Percentiles rank a stretch among this genome's conserved stretches.
phyloP scores from a whole-genome alignment of 106 monocot species.

The Triglochin maritima region DNA sequence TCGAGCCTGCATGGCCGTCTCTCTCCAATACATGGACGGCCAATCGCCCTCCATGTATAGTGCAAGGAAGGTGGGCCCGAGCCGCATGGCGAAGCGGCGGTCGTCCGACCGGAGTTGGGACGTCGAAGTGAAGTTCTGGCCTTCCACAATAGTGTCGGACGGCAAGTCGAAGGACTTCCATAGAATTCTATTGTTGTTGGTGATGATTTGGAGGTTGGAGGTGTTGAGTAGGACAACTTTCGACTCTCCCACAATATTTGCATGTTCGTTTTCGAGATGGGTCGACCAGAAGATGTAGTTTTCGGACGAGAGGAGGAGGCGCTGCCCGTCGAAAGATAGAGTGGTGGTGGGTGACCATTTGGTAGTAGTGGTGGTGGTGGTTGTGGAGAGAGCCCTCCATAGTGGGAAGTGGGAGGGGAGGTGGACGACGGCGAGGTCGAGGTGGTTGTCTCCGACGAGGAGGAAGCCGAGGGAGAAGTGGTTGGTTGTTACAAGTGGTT shows the following conservation, averaged over 20 bases:
- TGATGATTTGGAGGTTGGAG: slow-evolving; percentile 70
- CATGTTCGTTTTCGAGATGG: too few species aligned
- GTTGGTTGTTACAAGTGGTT: neutral
- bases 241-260: neutral
- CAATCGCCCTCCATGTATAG: slow-evolving; percentile 8
- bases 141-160: slow-evolving; percentile 47
- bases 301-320: slow-evolving; percentile 1
- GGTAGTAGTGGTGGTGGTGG: neutral
- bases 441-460: neutral
- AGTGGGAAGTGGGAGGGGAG: slow-evolving; percentile 12
- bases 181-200: neutral
- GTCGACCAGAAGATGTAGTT: slow-evolving; percentile 7
- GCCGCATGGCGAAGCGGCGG: slow-evolving; percentile 31
- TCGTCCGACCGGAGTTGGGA: slow-evolving; percentile 27
- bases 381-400: slow-evolving; percentile 5
- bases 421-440: slow-evolving; percentile 20
- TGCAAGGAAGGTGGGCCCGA: slow-evolving; percentile 33
- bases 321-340: slow-evolving; percentile 14
- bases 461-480: slow-evolving; percentile 19
- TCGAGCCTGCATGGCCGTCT: slow-evolving; percentile 45
- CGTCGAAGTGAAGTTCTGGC: slow-evolving; percentile 56
- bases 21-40: slow-evolving; percentile 55
- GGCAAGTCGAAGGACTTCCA: slow-evolving; percentile 82
- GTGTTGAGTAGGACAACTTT: slow-evolving; percentile 46
- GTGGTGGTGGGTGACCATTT: neutral